phyloP scores from a whole-genome alignment of 2,329 filamentous ascomycete genomes.

The Trichoderma gracile region DNA sequence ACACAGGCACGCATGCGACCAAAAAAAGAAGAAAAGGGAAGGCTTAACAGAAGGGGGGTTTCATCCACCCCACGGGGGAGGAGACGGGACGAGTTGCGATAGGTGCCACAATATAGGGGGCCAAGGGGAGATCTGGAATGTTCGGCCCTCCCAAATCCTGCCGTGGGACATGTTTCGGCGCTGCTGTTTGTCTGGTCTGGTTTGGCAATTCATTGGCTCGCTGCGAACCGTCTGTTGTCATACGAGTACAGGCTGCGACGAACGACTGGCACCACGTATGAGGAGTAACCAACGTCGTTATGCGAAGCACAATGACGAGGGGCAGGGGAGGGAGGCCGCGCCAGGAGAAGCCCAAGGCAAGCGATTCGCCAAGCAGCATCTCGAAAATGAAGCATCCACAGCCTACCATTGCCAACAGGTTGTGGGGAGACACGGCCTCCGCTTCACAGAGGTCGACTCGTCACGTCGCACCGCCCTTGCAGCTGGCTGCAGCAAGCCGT shows the following conservation, averaged over 20 bases:
- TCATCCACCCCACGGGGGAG: conserved; percentile 16
- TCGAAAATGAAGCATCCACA: not conserved
- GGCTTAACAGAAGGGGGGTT: no score
- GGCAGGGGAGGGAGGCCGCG: no score
- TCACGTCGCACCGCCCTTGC: conserved; percentile 23
- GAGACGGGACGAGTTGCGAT: not conserved
- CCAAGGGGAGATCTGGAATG: not conserved
- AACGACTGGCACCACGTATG: conserved; percentile 22
- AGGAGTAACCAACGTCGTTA: not conserved
- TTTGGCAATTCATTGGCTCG: conserved; percentile 9
- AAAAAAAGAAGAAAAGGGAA: no score
- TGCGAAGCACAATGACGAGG: no score
- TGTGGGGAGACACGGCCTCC: not conserved
- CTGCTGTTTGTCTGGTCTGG: not conserved
- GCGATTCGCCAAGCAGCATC: conserved; percentile 13
- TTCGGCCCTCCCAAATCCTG: not conserved
- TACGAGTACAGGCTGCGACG: not conserved
- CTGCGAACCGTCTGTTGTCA: conserved; percentile 22
- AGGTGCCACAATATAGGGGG: not conserved
- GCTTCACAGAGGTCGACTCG: not conserved
- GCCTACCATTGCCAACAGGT: not conserved
- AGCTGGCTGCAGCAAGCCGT: not conserved
- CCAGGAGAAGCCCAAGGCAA: not conserved
- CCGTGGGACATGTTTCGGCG: not conserved
- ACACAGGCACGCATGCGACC: not conserved